Conservation (phyloP, 73 alveolate genomes). For the Paramecium caudatum region DNA sequence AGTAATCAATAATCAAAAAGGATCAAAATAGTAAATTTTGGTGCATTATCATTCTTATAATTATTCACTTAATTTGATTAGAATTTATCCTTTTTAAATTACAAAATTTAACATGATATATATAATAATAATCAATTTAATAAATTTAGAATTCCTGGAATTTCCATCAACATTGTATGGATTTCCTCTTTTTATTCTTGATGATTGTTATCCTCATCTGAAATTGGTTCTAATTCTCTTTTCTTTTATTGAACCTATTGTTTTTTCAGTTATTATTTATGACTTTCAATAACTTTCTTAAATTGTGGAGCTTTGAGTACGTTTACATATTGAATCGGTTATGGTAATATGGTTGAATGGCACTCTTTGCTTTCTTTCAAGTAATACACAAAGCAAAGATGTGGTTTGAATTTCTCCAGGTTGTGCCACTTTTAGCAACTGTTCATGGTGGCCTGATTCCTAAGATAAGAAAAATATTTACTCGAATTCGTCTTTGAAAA, state of each 20-base stretch:
- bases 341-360: not conserved
- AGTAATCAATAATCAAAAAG: too few relatives aligned
- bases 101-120: too few relatives aligned
- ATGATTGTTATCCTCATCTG: conserved; percentile 51
- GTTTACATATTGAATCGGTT: conserved; percentile 29
- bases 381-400: conserved; percentile 29
- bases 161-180: conserved; percentile 49
- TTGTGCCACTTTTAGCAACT: not conserved
- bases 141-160: conserved; percentile 5
- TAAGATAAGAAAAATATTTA: not conserved
- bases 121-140: conserved; percentile 18
- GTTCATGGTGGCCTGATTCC: not conserved
- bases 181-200: not conserved
- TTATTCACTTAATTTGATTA: too few relatives aligned
- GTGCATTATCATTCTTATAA: too few relatives aligned
- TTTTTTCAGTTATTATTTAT: conserved; percentile 11
- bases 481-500: conserved; percentile 23
- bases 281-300: conserved; percentile 18
- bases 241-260: not conserved
- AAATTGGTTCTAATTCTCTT: conserved; percentile 38
- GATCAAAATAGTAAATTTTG: too few relatives aligned
- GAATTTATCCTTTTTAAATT: too few relatives aligned
- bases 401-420: conserved; percentile 56
- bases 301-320: not conserved
- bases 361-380: not conserved